Percentiles rank a stretch among this genome's conserved stretches.
Evolutionary conservation across 768 basidiomycete species (phyloP).

Genomic region (Boletus sp.): DNA sequence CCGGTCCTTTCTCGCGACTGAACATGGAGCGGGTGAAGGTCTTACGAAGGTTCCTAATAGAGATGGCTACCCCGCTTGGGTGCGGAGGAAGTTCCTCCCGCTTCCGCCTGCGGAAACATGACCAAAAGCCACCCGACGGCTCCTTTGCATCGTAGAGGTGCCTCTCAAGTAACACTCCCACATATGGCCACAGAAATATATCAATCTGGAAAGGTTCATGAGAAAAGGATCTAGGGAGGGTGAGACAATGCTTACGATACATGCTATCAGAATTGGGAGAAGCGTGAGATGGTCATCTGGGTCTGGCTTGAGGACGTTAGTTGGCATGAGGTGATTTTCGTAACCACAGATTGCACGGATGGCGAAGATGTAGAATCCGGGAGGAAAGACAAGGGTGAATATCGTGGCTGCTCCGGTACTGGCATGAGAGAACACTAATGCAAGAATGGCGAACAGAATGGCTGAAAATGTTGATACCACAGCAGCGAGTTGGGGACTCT

Average conservation of each 20-base stretch:
- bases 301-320: conserved; percentile 54
- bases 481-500: conserved; percentile 69
- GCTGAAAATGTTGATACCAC: conserved; percentile 62
- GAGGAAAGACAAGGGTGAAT: conserved; percentile 70
- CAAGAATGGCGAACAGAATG: conserved; percentile 65
- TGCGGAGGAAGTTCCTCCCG: conserved; percentile 16
- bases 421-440: conserved; percentile 46
- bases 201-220: conserved; percentile 45
- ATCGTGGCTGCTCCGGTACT: conserved; percentile 49
- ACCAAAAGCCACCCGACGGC: conserved; percentile 28
- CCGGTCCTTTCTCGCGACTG: conserved; percentile 41
- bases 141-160: conserved; percentile 58
- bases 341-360: conserved; percentile 65
- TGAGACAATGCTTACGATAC: conserved; percentile 45
- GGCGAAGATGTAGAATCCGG: conserved; percentile 71
- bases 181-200: conserved; percentile 70
- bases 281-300: conserved; percentile 55
- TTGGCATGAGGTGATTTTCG: conserved; percentile 54
- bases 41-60: conserved; percentile 58
- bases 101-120: conserved; percentile 16
- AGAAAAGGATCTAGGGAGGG: neutral
- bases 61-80: conserved; percentile 52
- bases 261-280: conserved; percentile 59
- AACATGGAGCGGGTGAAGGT: conserved; percentile 51
- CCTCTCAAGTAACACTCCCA: conserved; percentile 59